Conservation (phyloP, 1,284 basidiomycete species). For the Sanghuangporus sanghuang region DNA sequence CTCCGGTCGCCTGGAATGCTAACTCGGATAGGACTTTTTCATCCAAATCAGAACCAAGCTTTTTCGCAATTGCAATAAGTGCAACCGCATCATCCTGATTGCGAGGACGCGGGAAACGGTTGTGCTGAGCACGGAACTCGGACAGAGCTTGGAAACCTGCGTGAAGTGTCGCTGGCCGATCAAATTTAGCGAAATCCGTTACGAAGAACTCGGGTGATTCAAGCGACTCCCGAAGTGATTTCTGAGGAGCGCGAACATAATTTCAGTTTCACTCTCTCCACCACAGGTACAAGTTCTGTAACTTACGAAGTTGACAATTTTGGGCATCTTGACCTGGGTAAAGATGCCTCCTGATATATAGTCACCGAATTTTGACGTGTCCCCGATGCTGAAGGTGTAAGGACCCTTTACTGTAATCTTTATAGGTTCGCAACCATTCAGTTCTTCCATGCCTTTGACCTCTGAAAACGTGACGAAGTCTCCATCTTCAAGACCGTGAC, state of each 20-base stretch:
- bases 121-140: constrained; percentile 66
- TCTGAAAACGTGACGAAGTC: constrained; percentile 98
- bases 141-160: constrained; percentile 94
- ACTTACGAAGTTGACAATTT: constrained; percentile 87
- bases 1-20: constrained; percentile 91
- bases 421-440: constrained; percentile 89
- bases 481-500: constrained; percentile 97
- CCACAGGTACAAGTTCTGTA: background rate
- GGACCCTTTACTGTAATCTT: constrained; percentile 94
- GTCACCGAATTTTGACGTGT: constrained; percentile 72
- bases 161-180: constrained; percentile 87
- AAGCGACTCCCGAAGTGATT: constrained; percentile 88
- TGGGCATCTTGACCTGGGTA: constrained; percentile 99
- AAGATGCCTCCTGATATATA: constrained; percentile 94
- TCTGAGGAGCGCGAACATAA: constrained; percentile 43
- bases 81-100: constrained; percentile 78
- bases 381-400: constrained; percentile 93
- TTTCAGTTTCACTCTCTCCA: background rate
- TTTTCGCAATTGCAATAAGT: constrained; percentile 75
- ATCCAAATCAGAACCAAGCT: constrained; percentile 70
- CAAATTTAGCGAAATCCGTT: constrained; percentile 98
- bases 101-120: constrained; percentile 78
- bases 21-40: constrained; percentile 84
- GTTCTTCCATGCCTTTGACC: constrained; percentile 90
- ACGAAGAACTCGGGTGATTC: constrained; percentile 86